These are phyloP conservation scores for Metschnikowia colocasiae DNA, from an alignment of 805 yeast genomes.

Conservation along the genomic window DNA sequence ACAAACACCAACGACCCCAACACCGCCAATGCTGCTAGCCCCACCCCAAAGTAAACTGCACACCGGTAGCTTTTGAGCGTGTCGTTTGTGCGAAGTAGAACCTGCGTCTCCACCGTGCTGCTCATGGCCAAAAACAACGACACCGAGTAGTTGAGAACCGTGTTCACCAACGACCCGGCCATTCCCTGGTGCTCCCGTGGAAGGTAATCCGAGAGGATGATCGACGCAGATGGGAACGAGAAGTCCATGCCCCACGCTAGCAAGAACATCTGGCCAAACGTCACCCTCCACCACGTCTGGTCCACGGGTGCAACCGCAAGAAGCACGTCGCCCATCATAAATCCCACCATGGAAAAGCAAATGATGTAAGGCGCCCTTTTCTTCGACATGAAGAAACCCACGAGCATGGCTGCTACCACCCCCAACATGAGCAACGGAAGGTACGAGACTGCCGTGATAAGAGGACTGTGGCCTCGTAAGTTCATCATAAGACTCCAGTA, in stretches of 20 bases:
- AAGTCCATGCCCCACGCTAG: slow-evolving; percentile 74
- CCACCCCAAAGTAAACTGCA: slow-evolving; percentile 59
- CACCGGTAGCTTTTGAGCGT: slow-evolving; percentile 48
- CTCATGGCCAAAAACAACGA: slow-evolving; percentile 70
- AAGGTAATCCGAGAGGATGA: slow-evolving; percentile 54
- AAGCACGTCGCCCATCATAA: slow-evolving; percentile 51
- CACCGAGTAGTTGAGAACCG: slow-evolving; percentile 67
- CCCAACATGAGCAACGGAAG: slow-evolving; percentile 53
- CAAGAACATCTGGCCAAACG: slow-evolving; percentile 53
- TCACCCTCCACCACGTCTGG: slow-evolving; percentile 57
- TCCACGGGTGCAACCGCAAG: slow-evolving; percentile 53
- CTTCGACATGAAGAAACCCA: slow-evolving; percentile 45
- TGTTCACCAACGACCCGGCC: slow-evolving; percentile 71
- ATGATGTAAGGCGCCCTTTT: slow-evolving; percentile 50
- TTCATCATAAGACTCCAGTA: slow-evolving; percentile 50
- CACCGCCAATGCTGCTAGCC: slow-evolving; percentile 51
- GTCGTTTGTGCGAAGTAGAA: slow-evolving; percentile 7
- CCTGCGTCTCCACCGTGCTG: slow-evolving; percentile 52
- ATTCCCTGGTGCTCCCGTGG: slow-evolving; percentile 69
- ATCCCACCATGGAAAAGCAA: slow-evolving; percentile 49
- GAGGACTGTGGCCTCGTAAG: slow-evolving; percentile 43
- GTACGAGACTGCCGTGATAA: slow-evolving; percentile 36
- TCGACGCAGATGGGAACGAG: slow-evolving; percentile 71
- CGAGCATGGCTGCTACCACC: slow-evolving; percentile 48
- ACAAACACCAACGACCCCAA: slow-evolving; percentile 25